Conservation (phyloP, 1,139 yeast species). For the Lodderomyces theae region DNA sequence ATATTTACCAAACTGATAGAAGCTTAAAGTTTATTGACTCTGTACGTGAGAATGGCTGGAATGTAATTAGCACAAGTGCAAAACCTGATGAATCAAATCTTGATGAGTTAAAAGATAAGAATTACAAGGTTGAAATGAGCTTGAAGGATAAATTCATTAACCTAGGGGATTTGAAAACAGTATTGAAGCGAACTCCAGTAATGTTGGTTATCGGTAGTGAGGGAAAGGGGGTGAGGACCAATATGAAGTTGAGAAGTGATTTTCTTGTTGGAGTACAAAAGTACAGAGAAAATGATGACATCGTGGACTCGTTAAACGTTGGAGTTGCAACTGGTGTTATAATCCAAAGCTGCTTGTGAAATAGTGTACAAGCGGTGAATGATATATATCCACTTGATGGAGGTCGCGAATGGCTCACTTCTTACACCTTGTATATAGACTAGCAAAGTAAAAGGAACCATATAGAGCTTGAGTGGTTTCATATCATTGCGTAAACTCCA, state of each 20-base stretch:
- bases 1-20: conserved; percentile 54
- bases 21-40: conserved; percentile 63
- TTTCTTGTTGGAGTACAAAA: conserved; percentile 54
- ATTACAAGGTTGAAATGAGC: conserved; percentile 19
- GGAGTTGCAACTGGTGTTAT: conserved; percentile 84
- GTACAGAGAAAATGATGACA: conserved; percentile 30
- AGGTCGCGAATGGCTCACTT: too few species aligned
- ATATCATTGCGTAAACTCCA: too few species aligned
- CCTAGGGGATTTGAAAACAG: conserved; percentile 39
- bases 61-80: conserved; percentile 61
- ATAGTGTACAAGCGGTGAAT: too few species aligned
- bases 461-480: too few species aligned
- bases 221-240: conserved; percentile 75
- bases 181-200: conserved; percentile 54
- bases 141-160: conserved; percentile 35
- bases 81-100: conserved; percentile 24
- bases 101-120: conserved; percentile 21
- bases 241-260: conserved; percentile 61
- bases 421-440: too few species aligned
- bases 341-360: conserved; percentile 23
- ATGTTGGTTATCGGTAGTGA: conserved; percentile 81
- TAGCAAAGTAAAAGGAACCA: too few species aligned
- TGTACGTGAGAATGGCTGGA: conserved; percentile 64
- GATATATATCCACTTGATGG: too few species aligned
- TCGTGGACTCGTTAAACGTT: conserved; percentile 81